Base-by-base conservation (phyloP, 2,329 filamentous ascomycete species). In the Aureobasidium mangrovei region DNA sequence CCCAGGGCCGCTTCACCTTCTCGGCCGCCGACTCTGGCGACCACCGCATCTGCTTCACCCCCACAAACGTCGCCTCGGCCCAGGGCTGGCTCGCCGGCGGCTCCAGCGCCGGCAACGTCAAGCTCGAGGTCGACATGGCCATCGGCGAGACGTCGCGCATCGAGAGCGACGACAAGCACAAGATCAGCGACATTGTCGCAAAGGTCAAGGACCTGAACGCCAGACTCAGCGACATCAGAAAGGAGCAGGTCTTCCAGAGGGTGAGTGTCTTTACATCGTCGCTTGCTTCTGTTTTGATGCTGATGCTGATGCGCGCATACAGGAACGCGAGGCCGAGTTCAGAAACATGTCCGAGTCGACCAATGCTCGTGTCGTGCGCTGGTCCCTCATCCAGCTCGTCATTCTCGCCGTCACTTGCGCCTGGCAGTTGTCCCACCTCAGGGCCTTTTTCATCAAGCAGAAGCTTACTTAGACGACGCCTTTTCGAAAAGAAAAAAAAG, bases 361-460 rank as follows among this genome's bases (percentile, higher is more conserved):
- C 61, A 98, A 98, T 72, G 77, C 83, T 54, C 86, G 91, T 65
- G 91, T 97, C 60, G 83, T 97, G 48, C 84, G 90, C 63, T 98
- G 93, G 91, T 91, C 93, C 61, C 67, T 96, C 60, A 85, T 97
- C 62, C 93, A 98, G 73, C 76, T 97, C 57, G 79, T 83, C 51
- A 82, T 97, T 36, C 77, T 98, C 53, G 88, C 84, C 54, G 78
- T 85, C 54, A 95, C 93, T 33, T 98, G 93, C 74, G 88, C 89
- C 58, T 98, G 93, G 93, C 93, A 98, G 72, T 78, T 98, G 44
- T 95, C 90, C 53, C 91, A 98, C 73, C 80, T 98, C 64, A 82
- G 93, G 63, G 86, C 88, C 44, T 98, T 98, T 81, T 98, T 98
- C 77, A 98, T 98, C 78, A 98, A 98, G 81, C 91, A 97, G 77